Conservation (phyloP, 352 stramenopile species). For the Pythium grandisporangium region DNA sequence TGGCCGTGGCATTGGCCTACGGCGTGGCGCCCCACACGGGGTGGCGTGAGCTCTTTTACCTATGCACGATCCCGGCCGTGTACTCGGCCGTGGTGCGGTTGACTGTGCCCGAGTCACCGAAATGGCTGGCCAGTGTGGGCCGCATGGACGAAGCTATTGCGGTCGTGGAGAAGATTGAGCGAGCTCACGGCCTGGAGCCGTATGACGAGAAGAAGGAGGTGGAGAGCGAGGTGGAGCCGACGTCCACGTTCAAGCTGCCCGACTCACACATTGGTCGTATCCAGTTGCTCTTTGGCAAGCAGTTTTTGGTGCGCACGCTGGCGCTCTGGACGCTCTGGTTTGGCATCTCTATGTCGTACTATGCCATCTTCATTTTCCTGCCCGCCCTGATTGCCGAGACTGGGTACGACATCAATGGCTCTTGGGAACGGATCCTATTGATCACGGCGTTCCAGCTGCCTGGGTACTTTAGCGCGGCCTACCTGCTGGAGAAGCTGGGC, state of each 20-base stretch:
- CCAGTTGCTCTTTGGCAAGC: slow-evolving; percentile 33
- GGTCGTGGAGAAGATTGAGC: slow-evolving; percentile 49
- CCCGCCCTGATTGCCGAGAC: slow-evolving; percentile 33
- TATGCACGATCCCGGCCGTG: slow-evolving; percentile 37
- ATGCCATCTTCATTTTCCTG: slow-evolving; percentile 59
- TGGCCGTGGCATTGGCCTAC: slow-evolving; percentile 45
- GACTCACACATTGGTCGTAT: slow-evolving; percentile 39
- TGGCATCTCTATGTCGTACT: slow-evolving; percentile 62
- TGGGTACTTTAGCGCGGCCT: slow-evolving; percentile 43
- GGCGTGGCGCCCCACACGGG: slow-evolving; percentile 31
- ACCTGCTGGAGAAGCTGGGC: slow-evolving; percentile 37
- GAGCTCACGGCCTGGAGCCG: slow-evolving; percentile 27
- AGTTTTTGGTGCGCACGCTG: slow-evolving; percentile 38
- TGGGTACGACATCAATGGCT: slow-evolving; percentile 52
- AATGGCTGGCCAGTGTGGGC: slow-evolving; percentile 59
- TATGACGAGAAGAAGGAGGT: slow-evolving; percentile 31
- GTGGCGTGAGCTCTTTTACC: slow-evolving; percentile 52
- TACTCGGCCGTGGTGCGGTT: slow-evolving; percentile 43
- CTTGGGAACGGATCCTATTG: slow-evolving; percentile 37
- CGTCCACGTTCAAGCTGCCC: slow-evolving; percentile 13
- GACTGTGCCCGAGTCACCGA: slow-evolving; percentile 49
- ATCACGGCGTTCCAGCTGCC: slow-evolving; percentile 58
- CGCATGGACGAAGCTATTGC: slow-evolving; percentile 43
- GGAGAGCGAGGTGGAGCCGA: neutral
- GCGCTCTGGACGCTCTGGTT: slow-evolving; percentile 66